Evolutionary conservation across 164 flowering plant genomes (phyloP).

Genomic region (Annona squamosa): DNA sequence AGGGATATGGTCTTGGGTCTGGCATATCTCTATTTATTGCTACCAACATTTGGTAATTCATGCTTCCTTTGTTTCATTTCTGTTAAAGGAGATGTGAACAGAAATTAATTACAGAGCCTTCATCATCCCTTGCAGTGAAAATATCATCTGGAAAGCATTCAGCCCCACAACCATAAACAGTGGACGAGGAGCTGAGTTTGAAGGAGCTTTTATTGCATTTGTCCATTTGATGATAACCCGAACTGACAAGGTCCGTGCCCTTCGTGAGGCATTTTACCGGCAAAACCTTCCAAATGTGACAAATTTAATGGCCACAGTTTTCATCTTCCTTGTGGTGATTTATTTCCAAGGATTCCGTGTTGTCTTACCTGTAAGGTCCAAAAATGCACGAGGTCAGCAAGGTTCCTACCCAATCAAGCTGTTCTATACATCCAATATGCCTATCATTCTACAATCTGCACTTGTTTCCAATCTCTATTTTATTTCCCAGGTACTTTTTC

Average conservation of each 20-base stretch:
- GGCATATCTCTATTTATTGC: constrained; percentile 51
- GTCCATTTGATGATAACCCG: constrained; percentile 41
- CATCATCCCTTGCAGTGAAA: constrained; percentile 28
- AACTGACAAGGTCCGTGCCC: constrained; percentile 39
- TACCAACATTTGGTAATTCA: constrained; percentile 38
- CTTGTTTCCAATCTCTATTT: constrained; percentile 51
- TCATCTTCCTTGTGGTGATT: constrained; percentile 39
- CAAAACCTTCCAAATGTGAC: constrained; percentile 45
- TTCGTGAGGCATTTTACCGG: constrained; percentile 43
- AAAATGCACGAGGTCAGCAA: constrained; percentile 49
- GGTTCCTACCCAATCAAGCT: constrained; percentile 56
- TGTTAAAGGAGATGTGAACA: neutral
- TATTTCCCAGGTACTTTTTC: constrained; percentile 39
- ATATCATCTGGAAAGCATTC: constrained; percentile 49
- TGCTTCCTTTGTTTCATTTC: neutral
- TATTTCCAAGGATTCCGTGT: constrained; percentile 55
- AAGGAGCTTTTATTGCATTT: constrained; percentile 43
- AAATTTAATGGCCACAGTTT: constrained; percentile 38
- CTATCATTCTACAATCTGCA: constrained; percentile 51
- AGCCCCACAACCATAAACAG: constrained; percentile 48
- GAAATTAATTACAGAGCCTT: neutral
- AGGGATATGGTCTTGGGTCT: constrained; percentile 49
- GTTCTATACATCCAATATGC: constrained; percentile 57
- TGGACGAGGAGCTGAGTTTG: constrained; percentile 46
- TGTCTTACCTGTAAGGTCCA: constrained; percentile 47